phyloP scores from a whole-genome alignment of 805 yeast genomes.

The Candida piceae region DNA sequence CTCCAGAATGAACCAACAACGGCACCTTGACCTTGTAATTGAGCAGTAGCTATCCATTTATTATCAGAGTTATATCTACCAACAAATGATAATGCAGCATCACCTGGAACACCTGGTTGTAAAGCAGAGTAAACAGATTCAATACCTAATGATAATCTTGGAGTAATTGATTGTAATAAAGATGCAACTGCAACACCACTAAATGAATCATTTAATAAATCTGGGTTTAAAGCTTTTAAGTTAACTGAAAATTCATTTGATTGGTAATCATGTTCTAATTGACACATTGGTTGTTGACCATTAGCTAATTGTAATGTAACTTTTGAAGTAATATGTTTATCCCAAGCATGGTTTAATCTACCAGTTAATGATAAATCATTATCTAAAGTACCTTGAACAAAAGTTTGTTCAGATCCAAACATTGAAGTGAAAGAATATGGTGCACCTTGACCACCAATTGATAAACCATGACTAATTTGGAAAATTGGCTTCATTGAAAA shows the following conservation, averaged over 20 bases:
- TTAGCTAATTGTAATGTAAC: slow-evolving; percentile 82
- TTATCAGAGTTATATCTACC: slow-evolving; percentile 78
- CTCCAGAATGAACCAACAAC: slow-evolving; percentile 89
- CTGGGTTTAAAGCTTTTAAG: slow-evolving; percentile 88
- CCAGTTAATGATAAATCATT: slow-evolving; percentile 81
- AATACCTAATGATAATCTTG: slow-evolving; percentile 80
- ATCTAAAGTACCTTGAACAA: slow-evolving; percentile 90
- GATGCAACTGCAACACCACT: slow-evolving; percentile 93
- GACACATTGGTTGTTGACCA: slow-evolving; percentile 90
- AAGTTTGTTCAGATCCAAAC: slow-evolving; percentile 78
- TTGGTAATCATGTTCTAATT: slow-evolving; percentile 93
- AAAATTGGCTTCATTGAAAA: slow-evolving; percentile 89
- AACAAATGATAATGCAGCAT: slow-evolving; percentile 83
- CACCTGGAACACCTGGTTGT: slow-evolving; percentile 71
- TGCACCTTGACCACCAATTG: slow-evolving; percentile 84
- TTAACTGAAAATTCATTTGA: slow-evolving; percentile 85
- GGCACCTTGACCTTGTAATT: slow-evolving; percentile 89
- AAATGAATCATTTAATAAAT: slow-evolving; percentile 66
- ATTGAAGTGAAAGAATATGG: slow-evolving; percentile 88
- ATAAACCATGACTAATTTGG: slow-evolving; percentile 92
- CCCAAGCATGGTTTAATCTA: slow-evolving; percentile 89
- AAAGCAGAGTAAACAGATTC: slow-evolving; percentile 84
- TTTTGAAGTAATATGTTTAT: slow-evolving; percentile 69
- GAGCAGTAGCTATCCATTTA: slow-evolving; percentile 91
- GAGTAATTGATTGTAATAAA: slow-evolving; percentile 81